phyloP scores from a whole-genome alignment of 306 rosid species.

The Arachis hypogaea region DNA sequence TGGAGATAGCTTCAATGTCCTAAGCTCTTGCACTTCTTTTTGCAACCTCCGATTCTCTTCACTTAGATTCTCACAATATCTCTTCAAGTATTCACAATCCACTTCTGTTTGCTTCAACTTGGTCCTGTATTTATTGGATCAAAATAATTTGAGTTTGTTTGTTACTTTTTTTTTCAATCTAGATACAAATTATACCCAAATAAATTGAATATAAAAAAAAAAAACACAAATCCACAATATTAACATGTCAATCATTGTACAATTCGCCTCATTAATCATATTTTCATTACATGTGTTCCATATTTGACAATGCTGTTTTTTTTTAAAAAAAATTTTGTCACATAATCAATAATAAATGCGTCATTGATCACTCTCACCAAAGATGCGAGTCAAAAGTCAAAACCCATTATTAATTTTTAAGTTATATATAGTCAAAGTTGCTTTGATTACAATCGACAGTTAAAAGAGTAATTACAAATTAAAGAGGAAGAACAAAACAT shows the following conservation, averaged over 20 bases:
- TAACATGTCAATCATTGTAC: background rate
- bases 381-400: background rate
- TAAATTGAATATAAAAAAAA: background rate
- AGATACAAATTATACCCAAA: too few relatives aligned
- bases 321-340: background rate
- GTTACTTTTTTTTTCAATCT: too few relatives aligned
- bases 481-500: slow-evolving; percentile 27
- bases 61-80: slow-evolving; percentile 69
- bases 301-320: background rate
- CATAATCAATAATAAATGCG: slow-evolving; percentile 25
- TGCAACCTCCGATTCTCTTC: slow-evolving; percentile 74
- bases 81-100: slow-evolving; percentile 73
- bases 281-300: background rate
- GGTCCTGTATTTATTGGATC: slow-evolving; percentile 54
- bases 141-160: slow-evolving; percentile 10
- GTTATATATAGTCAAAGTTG: slow-evolving; percentile 29
- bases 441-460: slow-evolving; percentile 39
- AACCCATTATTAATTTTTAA: slow-evolving; percentile 23
- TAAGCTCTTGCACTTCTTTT: slow-evolving; percentile 82
- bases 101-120: slow-evolving; percentile 85
- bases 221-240: background rate
- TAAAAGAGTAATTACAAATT: slow-evolving; percentile 32
- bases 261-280: background rate
- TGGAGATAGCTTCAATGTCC: slow-evolving; percentile 73
- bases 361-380: slow-evolving; percentile 26